Evolutionary conservation across 768 basidiomycete genomes (phyloP).

Genomic region (Amanita pseudoporphyria): DNA sequence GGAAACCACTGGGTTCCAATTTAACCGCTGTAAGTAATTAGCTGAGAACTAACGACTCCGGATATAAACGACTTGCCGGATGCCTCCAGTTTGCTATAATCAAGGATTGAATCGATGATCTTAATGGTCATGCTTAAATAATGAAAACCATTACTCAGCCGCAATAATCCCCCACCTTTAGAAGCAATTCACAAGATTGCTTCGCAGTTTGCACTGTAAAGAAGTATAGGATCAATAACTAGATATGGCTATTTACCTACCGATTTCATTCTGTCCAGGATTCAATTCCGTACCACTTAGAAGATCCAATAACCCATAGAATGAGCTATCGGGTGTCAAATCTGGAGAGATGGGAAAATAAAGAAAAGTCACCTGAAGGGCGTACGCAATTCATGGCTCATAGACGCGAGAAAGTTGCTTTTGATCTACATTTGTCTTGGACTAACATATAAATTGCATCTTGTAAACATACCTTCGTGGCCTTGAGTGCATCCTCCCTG

Average conservation of each 20-base stretch:
- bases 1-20: conserved; percentile 55
- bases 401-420: conserved; percentile 67
- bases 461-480: conserved; percentile 45
- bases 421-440: conserved; percentile 41
- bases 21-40: conserved; percentile 43
- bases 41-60: not conserved
- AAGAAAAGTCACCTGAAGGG: conserved; percentile 52
- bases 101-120: conserved; percentile 75
- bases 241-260: conserved; percentile 20
- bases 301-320: conserved; percentile 70
- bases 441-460: not conserved
- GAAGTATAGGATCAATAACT: not conserved
- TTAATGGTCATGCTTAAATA: conserved; percentile 15
- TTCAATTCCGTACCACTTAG: conserved; percentile 63
- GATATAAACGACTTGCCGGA: conserved; percentile 32
- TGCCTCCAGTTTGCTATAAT: conserved; percentile 74
- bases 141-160: too few relatives aligned
- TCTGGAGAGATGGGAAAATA: not conserved
- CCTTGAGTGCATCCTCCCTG: conserved; percentile 64
- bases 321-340: conserved; percentile 36
- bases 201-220: conserved; percentile 63
- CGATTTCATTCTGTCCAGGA: conserved; percentile 60
- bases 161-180: conserved; percentile 36
- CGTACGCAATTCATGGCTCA: conserved; percentile 72
- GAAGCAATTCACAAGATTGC: conserved; percentile 63